Evolutionary conservation across 2,329 filamentous ascomycete genomes (phyloP).

Genomic region (Diplodia corticola): DNA sequence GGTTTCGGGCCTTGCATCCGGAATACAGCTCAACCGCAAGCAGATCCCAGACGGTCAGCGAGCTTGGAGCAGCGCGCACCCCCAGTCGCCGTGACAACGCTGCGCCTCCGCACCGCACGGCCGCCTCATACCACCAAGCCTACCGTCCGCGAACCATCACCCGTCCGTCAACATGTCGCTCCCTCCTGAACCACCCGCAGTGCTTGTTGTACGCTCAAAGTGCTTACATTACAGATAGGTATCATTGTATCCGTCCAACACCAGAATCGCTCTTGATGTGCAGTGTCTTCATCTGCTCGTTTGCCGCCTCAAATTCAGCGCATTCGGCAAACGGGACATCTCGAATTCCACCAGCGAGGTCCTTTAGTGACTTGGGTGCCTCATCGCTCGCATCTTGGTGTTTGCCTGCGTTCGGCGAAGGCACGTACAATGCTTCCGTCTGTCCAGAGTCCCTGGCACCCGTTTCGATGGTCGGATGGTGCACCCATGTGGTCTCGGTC

Average conservation of each 20-base stretch:
- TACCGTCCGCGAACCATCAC: not conserved
- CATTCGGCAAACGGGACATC: not conserved
- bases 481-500: constrained; percentile 48
- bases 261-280: not conserved
- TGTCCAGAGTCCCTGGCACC: constrained; percentile 36
- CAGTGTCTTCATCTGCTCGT: not conserved
- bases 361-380: not conserved
- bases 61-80: constrained; percentile 1
- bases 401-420: not conserved
- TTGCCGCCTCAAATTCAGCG: not conserved
- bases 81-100: constrained; percentile 1
- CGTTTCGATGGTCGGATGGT: constrained; percentile 45
- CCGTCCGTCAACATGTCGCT: not conserved
- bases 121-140: not conserved
- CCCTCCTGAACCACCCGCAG: not conserved
- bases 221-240: not conserved
- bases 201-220: not conserved
- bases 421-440: constrained; percentile 27
- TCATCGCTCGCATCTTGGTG: not conserved
- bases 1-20: not conserved
- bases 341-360: not conserved
- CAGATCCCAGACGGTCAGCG: constrained; percentile 7
- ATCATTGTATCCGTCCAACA: not conserved
- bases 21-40: not conserved
- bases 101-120: constrained; percentile 10